Evolutionary conservation across 2,329 filamentous ascomycete species (phyloP), one percentile per base, ranked within the genome.

Genomic region (Penicillium hordei): DNA sequence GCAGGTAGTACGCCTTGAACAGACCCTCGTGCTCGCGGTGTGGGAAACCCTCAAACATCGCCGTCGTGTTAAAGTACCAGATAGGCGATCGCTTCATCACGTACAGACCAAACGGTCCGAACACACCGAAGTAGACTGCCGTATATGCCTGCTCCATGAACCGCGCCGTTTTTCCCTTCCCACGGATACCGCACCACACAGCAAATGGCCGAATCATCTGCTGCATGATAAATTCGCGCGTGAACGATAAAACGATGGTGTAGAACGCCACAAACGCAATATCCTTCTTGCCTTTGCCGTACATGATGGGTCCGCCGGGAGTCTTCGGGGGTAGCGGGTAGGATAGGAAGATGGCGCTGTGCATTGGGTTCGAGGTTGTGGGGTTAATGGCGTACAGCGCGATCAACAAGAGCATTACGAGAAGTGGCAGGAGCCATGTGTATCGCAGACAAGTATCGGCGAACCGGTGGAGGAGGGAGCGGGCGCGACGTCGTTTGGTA

Each of bases 91-190:
- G 83, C 70, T 84, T 89, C 93, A 97, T 97, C 72, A 97, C 90
- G 72, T 89, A 97, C 69, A 97, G 75, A 53, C 93, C 93, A 55
- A 87, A 88, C 1, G 92, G 92, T 1, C 91, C 91, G 57, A 95
- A 87, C 57, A 94, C 73, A 44, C 77, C 86, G 75, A 96, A 96
- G 82, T 97, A 97, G 53, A 96, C 80, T 27, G 92, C 93, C 1
- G 93, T 96, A 78, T 97, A 97, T 70, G 89, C 86, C 78, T 97
- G 93, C 76, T 97, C 93, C 90, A 96, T 94, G 82, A 96, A 97
- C 34, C 93, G 88, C 17, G 88, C 84, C 70, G 94, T 91, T 79
- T 96, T 97, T 62, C 83, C 86, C 56, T 87, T 84, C 61, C 84
- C 86, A 60, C 79, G 82, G 70, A 97, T 86, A 17, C 90, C 89